Evolutionary conservation across 2,329 filamentous ascomycete genomes (phyloP).

Genomic region (Periglandula ipomoeae): DNA sequence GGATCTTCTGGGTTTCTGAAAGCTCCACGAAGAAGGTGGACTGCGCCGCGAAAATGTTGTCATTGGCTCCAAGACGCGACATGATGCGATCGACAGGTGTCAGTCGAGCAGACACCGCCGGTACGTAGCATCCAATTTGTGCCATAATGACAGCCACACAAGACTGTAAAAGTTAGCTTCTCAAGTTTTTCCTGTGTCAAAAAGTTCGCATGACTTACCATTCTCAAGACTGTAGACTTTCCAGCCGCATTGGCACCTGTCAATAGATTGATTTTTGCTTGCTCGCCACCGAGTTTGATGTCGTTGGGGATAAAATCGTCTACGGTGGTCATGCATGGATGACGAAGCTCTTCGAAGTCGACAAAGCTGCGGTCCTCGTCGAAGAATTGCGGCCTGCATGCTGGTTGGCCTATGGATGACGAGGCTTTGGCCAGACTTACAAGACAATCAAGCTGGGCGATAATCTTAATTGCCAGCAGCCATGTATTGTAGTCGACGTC

Average conservation of each 20-base stretch:
- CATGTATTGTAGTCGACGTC: constrained; percentile 78
- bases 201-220: constrained; percentile 47
- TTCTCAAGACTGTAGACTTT: constrained; percentile 91
- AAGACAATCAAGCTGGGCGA: constrained; percentile 89
- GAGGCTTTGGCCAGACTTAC: constrained; percentile 90
- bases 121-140: constrained; percentile 89
- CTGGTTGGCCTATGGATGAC: constrained; percentile 70
- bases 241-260: constrained; percentile 96
- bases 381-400: constrained; percentile 81
- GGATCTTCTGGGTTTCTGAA: constrained; percentile 95
- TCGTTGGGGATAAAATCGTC: constrained; percentile 97
- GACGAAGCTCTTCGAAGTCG: constrained; percentile 86
- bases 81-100: constrained; percentile 96
- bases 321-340: constrained; percentile 88
- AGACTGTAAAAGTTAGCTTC: constrained; percentile 44
- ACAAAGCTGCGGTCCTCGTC: constrained; percentile 76
- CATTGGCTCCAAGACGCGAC: constrained; percentile 93
- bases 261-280: constrained; percentile 77
- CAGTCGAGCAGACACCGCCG: constrained; percentile 69
- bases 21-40: constrained; percentile 98
- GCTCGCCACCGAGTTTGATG: constrained; percentile 71
- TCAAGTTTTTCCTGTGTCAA: neutral
- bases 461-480: constrained; percentile 81
- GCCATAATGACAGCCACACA: constrained; percentile 97
- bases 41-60: constrained; percentile 97